Evolutionary conservation across 306 rosid species (phyloP), one percentile per base, ranked within the genome.

Genomic region (Heteromeles arbutifolia): DNA sequence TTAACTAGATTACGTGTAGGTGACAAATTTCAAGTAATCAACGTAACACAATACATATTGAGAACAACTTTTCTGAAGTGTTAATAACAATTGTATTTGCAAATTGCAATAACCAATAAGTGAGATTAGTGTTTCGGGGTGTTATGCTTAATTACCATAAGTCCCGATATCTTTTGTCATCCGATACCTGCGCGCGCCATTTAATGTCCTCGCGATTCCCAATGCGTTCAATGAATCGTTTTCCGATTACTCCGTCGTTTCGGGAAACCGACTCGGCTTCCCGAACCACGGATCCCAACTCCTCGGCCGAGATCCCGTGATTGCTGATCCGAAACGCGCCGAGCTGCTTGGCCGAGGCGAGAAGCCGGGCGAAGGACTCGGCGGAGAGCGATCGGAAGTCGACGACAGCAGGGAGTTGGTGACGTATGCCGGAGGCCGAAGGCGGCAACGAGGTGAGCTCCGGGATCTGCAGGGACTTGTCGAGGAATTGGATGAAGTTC

Each of bases 301-400:
- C 90, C 21, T 75, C 72, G 12, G 65, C 67, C 2, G 92, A 81
- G 77, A 94, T 81, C 70, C 91, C 90, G 34, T 92, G 97, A 62
- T 79, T 72, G 26, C 73, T 71, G 78, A 94, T 89, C 80, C 86
- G 81, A 71, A 88, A 88, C 48, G 82, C 87, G 1, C 98, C 93
- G 59, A 81, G 84, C 26, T 92, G 83, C 67, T 43, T 74, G 2
- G 81, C 88, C 4, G 93, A 92, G 0, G 61, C 29, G 9, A 87
- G 65, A 56, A 91, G 50, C 70, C 76, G 68, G 29, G 79, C 72
- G 31, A 75, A 45, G 4, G 85, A 25, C 1, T 66, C 78, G 2
- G 41, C 31, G 3, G 31, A 45, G 3, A 93, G 81, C 3, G 80
- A 77, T 56, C 83, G 80, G 82, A 83, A 78, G 73, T 92, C 95